phyloP scores from a whole-genome alignment of 768 basidiomycete genomes.

The Boletus coccyginus region DNA sequence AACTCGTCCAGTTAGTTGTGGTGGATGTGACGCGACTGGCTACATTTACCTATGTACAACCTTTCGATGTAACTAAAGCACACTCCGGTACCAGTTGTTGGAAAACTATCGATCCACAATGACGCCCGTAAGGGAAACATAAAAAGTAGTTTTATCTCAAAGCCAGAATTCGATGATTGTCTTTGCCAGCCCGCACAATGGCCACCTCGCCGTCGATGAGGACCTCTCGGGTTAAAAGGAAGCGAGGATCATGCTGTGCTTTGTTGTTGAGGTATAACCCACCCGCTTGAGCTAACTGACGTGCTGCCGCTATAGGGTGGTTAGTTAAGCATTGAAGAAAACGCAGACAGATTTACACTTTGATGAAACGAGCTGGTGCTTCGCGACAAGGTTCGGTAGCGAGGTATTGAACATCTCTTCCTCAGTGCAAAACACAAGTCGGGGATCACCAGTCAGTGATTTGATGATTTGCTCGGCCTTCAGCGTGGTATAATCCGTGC shows the following conservation, averaged over 20 bases:
- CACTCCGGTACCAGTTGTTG: not conserved
- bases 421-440: constrained; percentile 51
- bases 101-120: not conserved
- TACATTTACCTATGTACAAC: not conserved
- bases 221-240: constrained; percentile 39
- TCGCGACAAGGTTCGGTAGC: constrained; percentile 59
- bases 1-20: not conserved
- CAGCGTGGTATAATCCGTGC: constrained; percentile 39
- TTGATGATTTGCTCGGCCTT: constrained; percentile 53
- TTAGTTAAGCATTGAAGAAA: constrained; percentile 5
- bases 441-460: constrained; percentile 64
- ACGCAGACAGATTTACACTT: constrained; percentile 46
- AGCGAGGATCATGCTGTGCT: constrained; percentile 49
- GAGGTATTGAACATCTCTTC: constrained; percentile 52
- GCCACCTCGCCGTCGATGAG: constrained; percentile 62
- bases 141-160: constrained; percentile 19
- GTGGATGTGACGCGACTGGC: not conserved
- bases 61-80: constrained; percentile 14
- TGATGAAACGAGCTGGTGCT: constrained; percentile 57
- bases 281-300: constrained; percentile 55
- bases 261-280: constrained; percentile 74
- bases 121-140: not conserved
- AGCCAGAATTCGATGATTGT: constrained; percentile 59
- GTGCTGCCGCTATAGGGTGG: constrained; percentile 55
- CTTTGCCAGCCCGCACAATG: constrained; percentile 73